Percentiles rank a stretch among this genome's conserved stretches.
Evolutionary conservation across 2,329 filamentous ascomycete species (phyloP).

Genomic region (Diaporthe humulicola): DNA sequence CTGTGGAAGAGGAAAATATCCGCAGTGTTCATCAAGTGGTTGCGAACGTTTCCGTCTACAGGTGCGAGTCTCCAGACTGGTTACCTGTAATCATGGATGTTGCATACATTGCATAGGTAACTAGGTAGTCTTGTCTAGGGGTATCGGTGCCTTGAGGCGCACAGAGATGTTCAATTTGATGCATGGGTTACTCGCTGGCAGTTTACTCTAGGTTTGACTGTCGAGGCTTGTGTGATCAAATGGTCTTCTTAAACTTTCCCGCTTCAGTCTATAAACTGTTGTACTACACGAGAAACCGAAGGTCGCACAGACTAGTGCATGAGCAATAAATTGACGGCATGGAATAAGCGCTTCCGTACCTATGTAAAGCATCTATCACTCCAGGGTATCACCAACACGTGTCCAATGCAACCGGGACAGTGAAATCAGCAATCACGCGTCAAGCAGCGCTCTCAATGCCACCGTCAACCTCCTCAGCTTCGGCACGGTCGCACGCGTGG

Average conservation of each 20-base stretch:
- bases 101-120: not conserved
- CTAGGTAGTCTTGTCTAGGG: not conserved
- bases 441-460: constrained; percentile 40
- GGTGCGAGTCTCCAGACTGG: not conserved
- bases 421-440: constrained; percentile 3
- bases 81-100: not conserved
- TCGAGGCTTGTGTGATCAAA: no score
- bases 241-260: not conserved
- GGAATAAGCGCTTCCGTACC: not conserved
- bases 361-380: not conserved
- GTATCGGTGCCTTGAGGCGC: not conserved
- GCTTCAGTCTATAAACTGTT: not conserved
- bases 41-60: not conserved
- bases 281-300: not conserved
- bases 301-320: not conserved
- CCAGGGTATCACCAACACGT: constrained; percentile 10
- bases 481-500: constrained; percentile 42
- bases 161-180: not conserved
- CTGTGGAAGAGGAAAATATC: not conserved
- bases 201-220: not conserved
- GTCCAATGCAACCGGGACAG: not conserved
- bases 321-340: not conserved
- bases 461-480: constrained; percentile 40
- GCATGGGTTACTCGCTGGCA: not conserved
- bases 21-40: not conserved